These are phyloP conservation scores for Nakazawaea wickerhamii DNA, from an alignment of 805 yeast genomes.

Conservation along the genomic window DNA sequence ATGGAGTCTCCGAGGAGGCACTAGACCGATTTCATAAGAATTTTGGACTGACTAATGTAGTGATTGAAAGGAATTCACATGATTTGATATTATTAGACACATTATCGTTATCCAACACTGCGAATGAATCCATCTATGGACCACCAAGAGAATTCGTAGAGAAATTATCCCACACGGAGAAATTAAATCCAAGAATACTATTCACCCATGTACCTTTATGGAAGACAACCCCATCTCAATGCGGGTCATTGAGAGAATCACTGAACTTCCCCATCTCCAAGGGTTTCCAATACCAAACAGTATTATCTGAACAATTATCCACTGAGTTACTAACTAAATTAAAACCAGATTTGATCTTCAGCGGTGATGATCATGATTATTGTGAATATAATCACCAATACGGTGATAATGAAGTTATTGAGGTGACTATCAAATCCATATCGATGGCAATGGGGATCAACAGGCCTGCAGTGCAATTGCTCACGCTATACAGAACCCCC, in stretches of 20 bases:
- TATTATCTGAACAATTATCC: slow-evolving; percentile 55
- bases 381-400: slow-evolving; percentile 66
- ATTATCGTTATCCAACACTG: slow-evolving; percentile 62
- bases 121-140: slow-evolving; percentile 35
- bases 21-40: slow-evolving; percentile 56
- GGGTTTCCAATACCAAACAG: slow-evolving; percentile 89
- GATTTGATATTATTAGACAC: slow-evolving; percentile 74
- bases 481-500: slow-evolving; percentile 41
- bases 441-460: slow-evolving; percentile 89
- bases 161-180: slow-evolving; percentile 24
- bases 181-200: slow-evolving; percentile 56
- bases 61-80: slow-evolving; percentile 61
- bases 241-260: slow-evolving; percentile 78
- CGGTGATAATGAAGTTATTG: slow-evolving; percentile 26
- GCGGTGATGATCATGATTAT: slow-evolving; percentile 97
- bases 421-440: slow-evolving; percentile 78
- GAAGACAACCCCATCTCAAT: slow-evolving; percentile 46
- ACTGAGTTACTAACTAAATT: slow-evolving; percentile 50
- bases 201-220: slow-evolving; percentile 85
- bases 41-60: slow-evolving; percentile 66
- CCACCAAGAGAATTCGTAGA: slow-evolving; percentile 51
- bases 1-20: slow-evolving; percentile 52
- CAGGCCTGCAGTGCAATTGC: slow-evolving; percentile 71
- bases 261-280: slow-evolving; percentile 59
- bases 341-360: slow-evolving; percentile 66